Conservation (phyloP, 2,329 filamentous ascomycete genomes). For the Fusarium nygamai region DNA sequence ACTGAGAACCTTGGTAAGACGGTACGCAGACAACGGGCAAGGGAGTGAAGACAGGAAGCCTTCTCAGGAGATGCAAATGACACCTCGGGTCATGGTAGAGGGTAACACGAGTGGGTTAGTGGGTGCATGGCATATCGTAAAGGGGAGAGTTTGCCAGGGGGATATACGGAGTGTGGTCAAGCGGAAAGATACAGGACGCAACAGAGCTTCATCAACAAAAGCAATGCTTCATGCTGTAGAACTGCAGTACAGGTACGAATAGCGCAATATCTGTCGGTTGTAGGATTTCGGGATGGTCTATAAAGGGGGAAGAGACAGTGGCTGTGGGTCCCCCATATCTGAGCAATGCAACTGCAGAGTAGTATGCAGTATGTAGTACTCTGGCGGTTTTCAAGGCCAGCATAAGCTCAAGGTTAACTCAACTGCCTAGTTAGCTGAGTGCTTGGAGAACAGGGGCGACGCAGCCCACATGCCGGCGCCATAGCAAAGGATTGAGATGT, state of each 20-base stretch:
- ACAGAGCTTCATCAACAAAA: constrained; percentile 1
- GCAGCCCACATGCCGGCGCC: constrained; percentile 4
- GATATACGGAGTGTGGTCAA: constrained; percentile 11
- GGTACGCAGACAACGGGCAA: constrained; percentile 15
- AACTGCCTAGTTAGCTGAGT: not conserved
- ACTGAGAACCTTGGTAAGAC: constrained; percentile 24
- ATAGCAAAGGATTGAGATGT: not conserved
- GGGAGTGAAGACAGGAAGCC: constrained; percentile 6
- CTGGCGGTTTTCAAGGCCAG: not conserved
- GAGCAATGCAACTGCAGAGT: constrained; percentile 10
- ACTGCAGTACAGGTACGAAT: constrained; percentile 7
- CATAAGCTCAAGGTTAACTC: constrained; percentile 11
- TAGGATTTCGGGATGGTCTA: not conserved
- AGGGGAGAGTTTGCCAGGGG: not conserved
- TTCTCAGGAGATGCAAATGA: not conserved
- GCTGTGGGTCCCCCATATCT: constrained; percentile 8
- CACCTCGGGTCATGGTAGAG: constrained; percentile 17
- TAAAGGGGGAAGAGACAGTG: constrained; percentile 3
- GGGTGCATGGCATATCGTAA: constrained; percentile 9
- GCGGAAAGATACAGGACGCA: constrained; percentile 11
- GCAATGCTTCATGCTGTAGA: constrained; percentile 1
- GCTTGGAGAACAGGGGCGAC: constrained; percentile 11
- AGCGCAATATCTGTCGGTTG: not conserved
- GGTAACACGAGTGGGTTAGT: constrained; percentile 19
- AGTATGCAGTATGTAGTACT: not conserved